phyloP scores from a whole-genome alignment of 1,139 yeast genomes.

The Saccharomyces hybrid region DNA sequence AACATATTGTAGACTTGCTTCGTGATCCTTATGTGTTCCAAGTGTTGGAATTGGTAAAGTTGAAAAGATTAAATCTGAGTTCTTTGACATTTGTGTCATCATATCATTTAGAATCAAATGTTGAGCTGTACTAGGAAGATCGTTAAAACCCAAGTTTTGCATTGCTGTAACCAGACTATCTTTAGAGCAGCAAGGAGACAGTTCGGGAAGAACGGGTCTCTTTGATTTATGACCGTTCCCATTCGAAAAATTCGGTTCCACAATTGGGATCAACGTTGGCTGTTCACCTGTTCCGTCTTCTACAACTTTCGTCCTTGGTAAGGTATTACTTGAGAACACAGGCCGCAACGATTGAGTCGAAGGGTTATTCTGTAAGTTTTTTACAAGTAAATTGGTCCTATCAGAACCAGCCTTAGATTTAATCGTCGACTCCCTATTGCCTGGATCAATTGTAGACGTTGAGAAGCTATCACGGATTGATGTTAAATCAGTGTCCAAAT shows the following conservation, averaged over 20 bases:
- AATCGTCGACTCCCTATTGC: background rate
- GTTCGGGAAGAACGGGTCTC: slow-evolving; percentile 16
- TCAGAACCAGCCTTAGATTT: background rate
- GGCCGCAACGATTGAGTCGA: slow-evolving; percentile 40
- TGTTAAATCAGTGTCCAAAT: slow-evolving; percentile 19
- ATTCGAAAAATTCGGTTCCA: slow-evolving; percentile 20
- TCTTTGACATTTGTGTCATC: slow-evolving; percentile 56
- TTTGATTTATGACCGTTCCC: slow-evolving; percentile 7
- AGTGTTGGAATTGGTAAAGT: slow-evolving; percentile 83
- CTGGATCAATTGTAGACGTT: background rate
- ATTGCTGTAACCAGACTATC: slow-evolving; percentile 31
- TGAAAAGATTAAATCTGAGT: slow-evolving; percentile 69
- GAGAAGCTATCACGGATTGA: slow-evolving; percentile 8
- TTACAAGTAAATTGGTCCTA: background rate
- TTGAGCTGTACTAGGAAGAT: slow-evolving; percentile 85
- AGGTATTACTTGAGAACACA: slow-evolving; percentile 68
- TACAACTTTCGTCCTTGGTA: slow-evolving; percentile 64
- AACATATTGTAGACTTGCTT: slow-evolving; percentile 66
- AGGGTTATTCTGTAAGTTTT: background rate
- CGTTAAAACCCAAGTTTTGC: slow-evolving; percentile 57
- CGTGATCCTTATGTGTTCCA: slow-evolving; percentile 67
- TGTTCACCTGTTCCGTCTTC: slow-evolving; percentile 62
- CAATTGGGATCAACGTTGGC: slow-evolving; percentile 49
- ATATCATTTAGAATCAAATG: slow-evolving; percentile 81
- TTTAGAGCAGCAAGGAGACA: slow-evolving; percentile 26